Evolutionary conservation across 129 eudicot genomes (phyloP).

Genomic region (Gnaphalium uliginosum): DNA sequence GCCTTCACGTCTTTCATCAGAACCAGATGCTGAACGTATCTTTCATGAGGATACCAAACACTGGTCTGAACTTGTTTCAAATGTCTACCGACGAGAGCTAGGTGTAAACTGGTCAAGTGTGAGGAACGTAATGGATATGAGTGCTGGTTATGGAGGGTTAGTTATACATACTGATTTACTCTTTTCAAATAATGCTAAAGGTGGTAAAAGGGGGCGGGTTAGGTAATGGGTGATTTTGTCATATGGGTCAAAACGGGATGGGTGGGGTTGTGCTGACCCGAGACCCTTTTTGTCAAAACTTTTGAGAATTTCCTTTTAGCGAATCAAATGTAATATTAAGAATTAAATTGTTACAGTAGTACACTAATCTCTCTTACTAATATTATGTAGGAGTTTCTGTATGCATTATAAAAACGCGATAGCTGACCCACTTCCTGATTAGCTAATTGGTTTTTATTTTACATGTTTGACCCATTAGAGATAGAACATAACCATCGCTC

Average conservation of each 20-base stretch:
- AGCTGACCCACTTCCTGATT: background rate
- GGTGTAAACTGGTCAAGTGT: constrained; percentile 74
- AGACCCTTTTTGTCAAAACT: background rate
- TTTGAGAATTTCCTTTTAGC: background rate
- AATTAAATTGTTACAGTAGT: background rate
- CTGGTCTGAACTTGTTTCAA: constrained; percentile 79
- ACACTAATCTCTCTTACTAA: background rate
- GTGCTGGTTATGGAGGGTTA: constrained; percentile 98
- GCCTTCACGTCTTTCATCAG: constrained; percentile 58
- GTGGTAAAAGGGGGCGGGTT: background rate
- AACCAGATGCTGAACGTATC: constrained; percentile 47
- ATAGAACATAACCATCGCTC: background rate
- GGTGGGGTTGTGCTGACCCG: background rate
- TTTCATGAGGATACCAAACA: constrained; percentile 64
- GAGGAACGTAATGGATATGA: constrained; percentile 97
- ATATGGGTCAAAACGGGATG: background rate
- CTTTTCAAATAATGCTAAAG: background rate
- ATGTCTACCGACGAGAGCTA: constrained; percentile 63
- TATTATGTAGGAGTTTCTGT: background rate
- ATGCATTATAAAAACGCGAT: background rate
- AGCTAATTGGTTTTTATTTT: background rate
- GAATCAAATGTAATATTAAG: background rate
- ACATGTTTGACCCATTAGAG: background rate
- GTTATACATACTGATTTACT: constrained; percentile 17
- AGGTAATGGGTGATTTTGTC: background rate